Evolutionary conservation across 1,284 basidiomycete species (phyloP).

Genomic region (Moniliophthora roreri): DNA sequence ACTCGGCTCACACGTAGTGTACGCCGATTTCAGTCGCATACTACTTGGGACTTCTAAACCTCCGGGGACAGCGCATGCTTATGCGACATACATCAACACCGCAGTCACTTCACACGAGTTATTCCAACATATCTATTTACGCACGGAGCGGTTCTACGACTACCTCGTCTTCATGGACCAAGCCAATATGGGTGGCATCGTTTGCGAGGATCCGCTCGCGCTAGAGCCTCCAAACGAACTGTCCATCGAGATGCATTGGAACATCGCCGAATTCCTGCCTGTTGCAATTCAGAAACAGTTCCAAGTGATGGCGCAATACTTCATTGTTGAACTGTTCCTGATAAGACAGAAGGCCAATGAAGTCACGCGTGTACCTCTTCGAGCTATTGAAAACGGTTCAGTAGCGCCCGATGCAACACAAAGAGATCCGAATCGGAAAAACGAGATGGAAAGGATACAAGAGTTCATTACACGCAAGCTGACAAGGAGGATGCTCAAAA

Average conservation of each 20-base stretch:
- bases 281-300: constrained; percentile 83
- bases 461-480: constrained; percentile 82
- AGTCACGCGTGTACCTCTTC: constrained; percentile 69
- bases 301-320: constrained; percentile 72
- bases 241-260: constrained; percentile 91
- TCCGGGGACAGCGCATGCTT: constrained; percentile 92
- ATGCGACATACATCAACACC: constrained; percentile 91
- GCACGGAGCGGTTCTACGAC: constrained; percentile 92
- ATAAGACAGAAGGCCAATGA: constrained; percentile 70
- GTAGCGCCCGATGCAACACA: constrained; percentile 57
- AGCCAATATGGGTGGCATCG: constrained; percentile 90
- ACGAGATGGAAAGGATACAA: constrained; percentile 67
- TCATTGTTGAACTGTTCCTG: constrained; percentile 84
- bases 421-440: constrained; percentile 65
- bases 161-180: constrained; percentile 95
- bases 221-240: constrained; percentile 67
- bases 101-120: constrained; percentile 95
- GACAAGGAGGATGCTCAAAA: constrained; percentile 79
- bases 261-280: constrained; percentile 91
- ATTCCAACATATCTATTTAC: constrained; percentile 91
- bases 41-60: constrained; percentile 95
- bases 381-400: constrained; percentile 67
- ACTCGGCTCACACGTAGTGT: constrained; percentile 90
- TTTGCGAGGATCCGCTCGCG: constrained; percentile 77
- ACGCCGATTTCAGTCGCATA: constrained; percentile 93